Percentiles rank a stretch among this genome's conserved stretches.
Evolutionary conservation across 805 yeast genomes (phyloP).

Genomic region (Ogataea henricii): DNA sequence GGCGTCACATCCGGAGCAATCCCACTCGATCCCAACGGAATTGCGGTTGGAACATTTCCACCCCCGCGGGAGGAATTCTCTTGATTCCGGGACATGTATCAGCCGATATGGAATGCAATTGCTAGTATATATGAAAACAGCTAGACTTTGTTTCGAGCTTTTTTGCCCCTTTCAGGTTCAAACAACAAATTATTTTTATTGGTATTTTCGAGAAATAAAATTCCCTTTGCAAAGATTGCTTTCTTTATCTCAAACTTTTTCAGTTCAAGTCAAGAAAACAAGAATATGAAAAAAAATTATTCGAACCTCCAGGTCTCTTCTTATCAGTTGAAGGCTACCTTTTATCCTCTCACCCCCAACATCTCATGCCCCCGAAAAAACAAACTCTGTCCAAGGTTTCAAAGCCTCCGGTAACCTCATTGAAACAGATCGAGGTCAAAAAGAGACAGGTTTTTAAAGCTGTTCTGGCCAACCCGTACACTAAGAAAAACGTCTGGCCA

Average conservation of each 20-base stretch:
- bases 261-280: no score
- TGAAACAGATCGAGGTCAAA: conserved; percentile 50
- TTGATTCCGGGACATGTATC: conserved; percentile 1
- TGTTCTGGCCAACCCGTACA: conserved; percentile 61
- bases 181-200: no score
- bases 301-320: background rate
- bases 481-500: conserved; percentile 47
- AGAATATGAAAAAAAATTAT: background rate
- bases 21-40: background rate
- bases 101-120: background rate
- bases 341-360: conserved; percentile 80
- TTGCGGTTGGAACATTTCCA: background rate
- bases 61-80: conserved; percentile 4
- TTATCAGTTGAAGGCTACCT: no score
- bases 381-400: background rate
- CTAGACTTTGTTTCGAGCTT: no score
- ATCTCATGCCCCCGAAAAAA: conserved; percentile 35
- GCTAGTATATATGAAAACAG: background rate
- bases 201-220: background rate
- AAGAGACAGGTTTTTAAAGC: conserved; percentile 64
- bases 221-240: background rate
- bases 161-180: no score
- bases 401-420: conserved; percentile 8
- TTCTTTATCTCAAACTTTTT: no score
- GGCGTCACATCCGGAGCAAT: conserved; percentile 13